phyloP scores from a whole-genome alignment of 805 yeast genomes.

The Cyberlindnera euphorbiae region DNA sequence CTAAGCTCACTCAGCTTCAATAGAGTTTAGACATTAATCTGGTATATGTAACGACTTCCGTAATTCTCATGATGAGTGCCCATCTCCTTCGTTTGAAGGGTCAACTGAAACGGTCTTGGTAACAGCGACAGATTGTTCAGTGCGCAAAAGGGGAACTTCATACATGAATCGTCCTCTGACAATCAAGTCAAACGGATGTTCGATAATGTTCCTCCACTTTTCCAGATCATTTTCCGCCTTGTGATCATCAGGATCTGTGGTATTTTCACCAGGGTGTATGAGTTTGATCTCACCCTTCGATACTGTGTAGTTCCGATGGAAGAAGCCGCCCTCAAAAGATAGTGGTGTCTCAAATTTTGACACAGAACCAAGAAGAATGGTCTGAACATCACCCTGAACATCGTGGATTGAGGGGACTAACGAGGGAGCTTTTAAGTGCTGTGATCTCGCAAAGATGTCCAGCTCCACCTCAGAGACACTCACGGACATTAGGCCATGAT shows the following conservation, averaged over 20 bases:
- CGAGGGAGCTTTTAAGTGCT: constrained; percentile 31
- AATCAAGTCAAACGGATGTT: constrained; percentile 80
- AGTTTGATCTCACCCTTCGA: constrained; percentile 69
- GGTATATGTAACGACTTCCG: too few species aligned
- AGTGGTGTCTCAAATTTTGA: constrained; percentile 65
- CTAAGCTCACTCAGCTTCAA: too few species aligned
- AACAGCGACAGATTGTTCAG: constrained; percentile 54
- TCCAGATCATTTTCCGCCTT: constrained; percentile 31
- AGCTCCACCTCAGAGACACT: constrained; percentile 60
- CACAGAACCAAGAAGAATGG: constrained; percentile 73
- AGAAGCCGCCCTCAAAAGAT: constrained; percentile 71
- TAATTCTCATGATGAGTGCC: too few species aligned
- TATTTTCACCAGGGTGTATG: constrained; percentile 59
- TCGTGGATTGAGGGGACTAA: constrained; percentile 9
- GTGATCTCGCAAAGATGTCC: constrained; percentile 79
- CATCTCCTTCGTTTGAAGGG: constrained; percentile 38
- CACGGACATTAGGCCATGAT: constrained; percentile 80
- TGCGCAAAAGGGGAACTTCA: constrained; percentile 57
- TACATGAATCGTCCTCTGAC: constrained; percentile 80
- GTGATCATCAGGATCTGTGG: constrained; percentile 24
- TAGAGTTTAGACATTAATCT: too few species aligned
- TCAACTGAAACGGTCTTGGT: constrained; percentile 54
- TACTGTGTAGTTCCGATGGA: constrained; percentile 53
- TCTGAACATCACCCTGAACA: constrained; percentile 33
- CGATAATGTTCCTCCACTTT: constrained; percentile 71